Evolutionary conservation across 306 rosid species (phyloP).

Genomic region (Prunus persica): Prunus_persica_NCBIv2 NC_034015.1:18832001-18832500

Average conservation of each 20-base stretch:
- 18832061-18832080: background rate
- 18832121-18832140: constrained; percentile 19
- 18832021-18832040: constrained; percentile 1
- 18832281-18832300: constrained; percentile 55
- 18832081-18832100: background rate
- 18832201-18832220: constrained; percentile 73
- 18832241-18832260: constrained; percentile 60
- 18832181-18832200: constrained; percentile 63
- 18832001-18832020: constrained; percentile 4
- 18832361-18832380: constrained; percentile 83
- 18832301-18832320: constrained; percentile 83
- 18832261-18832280: constrained; percentile 78
- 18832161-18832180: constrained; percentile 77
- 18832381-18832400: constrained; percentile 54
- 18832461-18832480: too few species aligned
- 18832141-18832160: constrained; percentile 60
- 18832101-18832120: background rate
- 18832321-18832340: constrained; percentile 55
- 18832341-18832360: constrained; percentile 64
- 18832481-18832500: background rate
- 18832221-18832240: constrained; percentile 66
- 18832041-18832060: background rate
- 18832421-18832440: constrained; percentile 12
- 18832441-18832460: too few species aligned
- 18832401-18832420: constrained; percentile 64